Evolutionary conservation across 108 stramenopile genomes (phyloP), one percentile per base, ranked within the genome.

Genomic region (Licmophora abbreviata): DNA sequence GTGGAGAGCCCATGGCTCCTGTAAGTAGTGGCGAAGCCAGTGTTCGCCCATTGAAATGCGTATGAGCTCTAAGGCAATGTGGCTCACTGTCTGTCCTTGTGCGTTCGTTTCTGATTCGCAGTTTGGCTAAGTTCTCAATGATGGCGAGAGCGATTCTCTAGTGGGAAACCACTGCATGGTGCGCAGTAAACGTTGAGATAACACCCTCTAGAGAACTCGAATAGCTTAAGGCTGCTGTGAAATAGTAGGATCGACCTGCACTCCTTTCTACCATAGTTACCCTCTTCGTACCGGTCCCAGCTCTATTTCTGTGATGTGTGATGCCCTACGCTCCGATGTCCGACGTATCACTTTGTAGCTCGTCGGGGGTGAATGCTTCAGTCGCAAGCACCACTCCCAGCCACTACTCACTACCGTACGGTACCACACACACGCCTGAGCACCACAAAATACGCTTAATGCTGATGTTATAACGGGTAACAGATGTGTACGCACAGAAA

Each of bases 1-100:
- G 57, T 44, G 81, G 81, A 42, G 81, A 83, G 56, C 59, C 73
- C 17, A 83, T 83, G 81, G 81, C 81, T 47, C 81, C 81, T 29
- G 48, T 50, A 50, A 29, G 48, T 50, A 17, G 3, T 14, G n/a
- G 24, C 2, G 8, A 24, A 1, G 15, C 20, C 5, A 3, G 15
- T 2, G 15, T 1, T 40, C 20, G 15, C 5, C 3, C 9, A 11
- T 40, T 40, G 38, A 5, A 3, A 40, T 5, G 9, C 10, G 10
- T 9, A 11, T 11, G 38, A 4, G 5, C 38, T 18, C 5, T 3
- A 5, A 5, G 20, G 15, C 3, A 40, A 18, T 2, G 18, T 18
- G 15, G 15, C 5, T 40, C 20, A 3, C 20, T 20, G 20, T 5
- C 20, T 5, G 15, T 40, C 5, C 38, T 18, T 1, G 15, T 5